Percentiles rank a stretch among this genome's conserved stretches.
These are phyloP conservation scores for Trypethelium eluteriae DNA, from an alignment of 495 filamentous ascomycete species.

Conservation along the genomic window DNA sequence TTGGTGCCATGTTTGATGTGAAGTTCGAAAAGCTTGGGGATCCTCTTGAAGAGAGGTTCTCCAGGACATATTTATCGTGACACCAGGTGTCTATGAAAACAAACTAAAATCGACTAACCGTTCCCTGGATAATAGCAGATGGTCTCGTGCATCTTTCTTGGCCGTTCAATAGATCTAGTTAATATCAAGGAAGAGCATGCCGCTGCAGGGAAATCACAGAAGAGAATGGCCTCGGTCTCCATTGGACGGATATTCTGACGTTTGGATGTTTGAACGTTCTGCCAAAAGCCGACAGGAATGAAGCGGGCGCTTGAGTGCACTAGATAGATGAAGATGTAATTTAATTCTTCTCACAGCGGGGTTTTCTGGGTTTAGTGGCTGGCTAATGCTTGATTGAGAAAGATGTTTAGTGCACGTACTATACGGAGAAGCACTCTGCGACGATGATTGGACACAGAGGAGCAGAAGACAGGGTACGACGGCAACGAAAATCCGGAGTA, in stretches of 20 bases:
- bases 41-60: background rate
- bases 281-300: background rate
- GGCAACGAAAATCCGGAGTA: no score
- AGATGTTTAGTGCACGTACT: no score
- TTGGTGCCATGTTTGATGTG: background rate
- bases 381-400: background rate
- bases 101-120: background rate
- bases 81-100: background rate
- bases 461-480: no score
- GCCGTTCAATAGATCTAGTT: background rate
- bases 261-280: background rate
- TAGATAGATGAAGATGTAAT: conserved; percentile 4
- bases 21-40: background rate
- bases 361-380: background rate
- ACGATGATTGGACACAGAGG: no score
- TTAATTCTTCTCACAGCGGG: background rate
- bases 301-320: background rate
- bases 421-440: no score
- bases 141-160: background rate
- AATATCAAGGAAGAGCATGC: conserved; percentile 1
- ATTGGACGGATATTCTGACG: background rate
- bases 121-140: background rate
- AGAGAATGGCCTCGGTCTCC: background rate
- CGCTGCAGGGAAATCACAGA: background rate
- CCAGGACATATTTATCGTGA: background rate